Evolutionary conservation across 305 asterid species (phyloP).

Genomic region (Coffea humblotiana): DNA sequence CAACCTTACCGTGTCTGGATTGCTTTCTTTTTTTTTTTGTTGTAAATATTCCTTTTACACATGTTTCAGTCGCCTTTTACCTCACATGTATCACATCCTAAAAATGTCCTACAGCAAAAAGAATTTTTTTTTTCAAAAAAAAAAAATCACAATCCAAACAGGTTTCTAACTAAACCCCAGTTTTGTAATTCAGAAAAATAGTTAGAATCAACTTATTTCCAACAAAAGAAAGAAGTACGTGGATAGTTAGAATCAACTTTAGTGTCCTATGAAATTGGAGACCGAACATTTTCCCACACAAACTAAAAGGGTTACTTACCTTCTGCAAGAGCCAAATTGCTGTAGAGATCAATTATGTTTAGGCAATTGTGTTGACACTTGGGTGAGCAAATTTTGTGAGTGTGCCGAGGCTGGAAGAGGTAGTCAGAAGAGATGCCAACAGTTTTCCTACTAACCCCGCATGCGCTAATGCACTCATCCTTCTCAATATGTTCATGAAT

Average conservation of each 20-base stretch:
- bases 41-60: too few relatives aligned
- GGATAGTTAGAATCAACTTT: too few relatives aligned
- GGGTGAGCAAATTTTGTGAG: slow-evolving; percentile 45
- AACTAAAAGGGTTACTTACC: slow-evolving; percentile 23
- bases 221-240: too few relatives aligned
- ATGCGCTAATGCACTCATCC: slow-evolving; percentile 45
- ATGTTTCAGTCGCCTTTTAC: too few relatives aligned
- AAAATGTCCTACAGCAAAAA: too few relatives aligned
- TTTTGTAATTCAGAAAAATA: too few relatives aligned
- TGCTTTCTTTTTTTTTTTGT: neutral
- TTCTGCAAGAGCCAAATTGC: slow-evolving; percentile 55
- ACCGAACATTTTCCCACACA: neutral
- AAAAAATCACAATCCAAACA: too few relatives aligned
- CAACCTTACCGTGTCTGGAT: neutral
- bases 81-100: too few relatives aligned
- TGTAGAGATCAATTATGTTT: slow-evolving; percentile 55
- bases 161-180: neutral
- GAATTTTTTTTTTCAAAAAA: too few relatives aligned
- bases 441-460: slow-evolving; percentile 49
- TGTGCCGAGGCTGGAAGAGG: slow-evolving; percentile 36
- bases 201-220: too few relatives aligned
- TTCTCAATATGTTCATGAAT: slow-evolving; percentile 38
- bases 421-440: slow-evolving; percentile 58
- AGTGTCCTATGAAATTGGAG: neutral
- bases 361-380: slow-evolving; percentile 51